A percentile compares a stretch with the other conserved stretches of the same genome.
Evolutionary conservation across 768 basidiomycete genomes (phyloP).

Genomic region (Steccherinum ochraceum): DNA sequence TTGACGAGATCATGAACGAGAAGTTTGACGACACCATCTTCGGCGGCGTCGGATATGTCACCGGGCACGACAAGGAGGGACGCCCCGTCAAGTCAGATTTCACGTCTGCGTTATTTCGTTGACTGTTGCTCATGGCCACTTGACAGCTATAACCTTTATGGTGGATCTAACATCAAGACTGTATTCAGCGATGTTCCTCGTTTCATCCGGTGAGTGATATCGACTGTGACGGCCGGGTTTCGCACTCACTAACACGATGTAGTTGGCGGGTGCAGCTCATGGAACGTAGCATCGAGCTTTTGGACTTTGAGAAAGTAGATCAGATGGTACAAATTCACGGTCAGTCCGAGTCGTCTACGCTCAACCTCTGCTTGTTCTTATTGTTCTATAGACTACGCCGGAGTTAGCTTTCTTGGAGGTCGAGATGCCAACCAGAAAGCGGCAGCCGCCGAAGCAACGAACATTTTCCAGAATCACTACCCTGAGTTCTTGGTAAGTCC

Average conservation of each 20-base stretch:
- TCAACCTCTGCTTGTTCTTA: background rate
- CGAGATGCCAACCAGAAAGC: slow-evolving; percentile 71
- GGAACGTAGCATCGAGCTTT: slow-evolving; percentile 53
- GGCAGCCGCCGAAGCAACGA: slow-evolving; percentile 68
- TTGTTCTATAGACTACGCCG: slow-evolving; percentile 57
- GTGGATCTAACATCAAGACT: slow-evolving; percentile 56
- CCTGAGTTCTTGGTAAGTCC: slow-evolving; percentile 66
- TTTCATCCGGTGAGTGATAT: slow-evolving; percentile 55
- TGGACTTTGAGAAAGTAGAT: slow-evolving; percentile 72
- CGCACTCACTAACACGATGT: slow-evolving; percentile 32
- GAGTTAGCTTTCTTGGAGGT: slow-evolving; percentile 51
- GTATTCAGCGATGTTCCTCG: slow-evolving; percentile 74
- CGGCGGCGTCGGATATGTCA: slow-evolving; percentile 55
- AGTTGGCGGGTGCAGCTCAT: slow-evolving; percentile 80
- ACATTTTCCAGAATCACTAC: slow-evolving; percentile 71
- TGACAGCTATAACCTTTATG: slow-evolving; percentile 73
- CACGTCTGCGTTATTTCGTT: background rate
- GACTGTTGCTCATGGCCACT: background rate
- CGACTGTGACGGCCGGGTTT: slow-evolving; percentile 37
- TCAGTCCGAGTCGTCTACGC: slow-evolving; percentile 12
- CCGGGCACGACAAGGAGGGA: slow-evolving; percentile 65
- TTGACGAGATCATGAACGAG: slow-evolving; percentile 52
- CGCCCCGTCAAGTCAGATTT: slow-evolving; percentile 53
- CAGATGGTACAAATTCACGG: slow-evolving; percentile 73
- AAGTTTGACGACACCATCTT: slow-evolving; percentile 29